Evolutionary conservation across 306 rosid species (phyloP), one percentile per base, ranked within the genome.

Genomic region (Cajanus cajan): DNA sequence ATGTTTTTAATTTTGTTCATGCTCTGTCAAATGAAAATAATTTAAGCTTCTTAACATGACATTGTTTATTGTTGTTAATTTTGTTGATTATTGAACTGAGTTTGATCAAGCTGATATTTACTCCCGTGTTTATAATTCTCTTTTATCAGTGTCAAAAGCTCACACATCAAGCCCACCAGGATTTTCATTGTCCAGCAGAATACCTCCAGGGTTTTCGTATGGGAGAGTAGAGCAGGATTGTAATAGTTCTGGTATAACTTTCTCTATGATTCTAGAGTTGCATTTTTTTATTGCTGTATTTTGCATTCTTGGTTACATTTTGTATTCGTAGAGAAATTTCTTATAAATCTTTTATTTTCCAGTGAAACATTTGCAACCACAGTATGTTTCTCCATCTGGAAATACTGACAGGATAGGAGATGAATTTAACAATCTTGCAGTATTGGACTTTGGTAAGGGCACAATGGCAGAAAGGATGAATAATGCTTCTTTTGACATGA

Each of bases 181-280:
- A 75, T 84, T 87, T 74, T 41, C 86, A 47, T 15, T 70, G 78
- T 61, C 90, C 22, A 79, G 78, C 80, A 81, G 86, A 81, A 13
- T 59, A 57, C 88, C 90, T 78, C 88, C 90, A 54, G 90, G 86
- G 28, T 87, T 84, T 84, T 87, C 82, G 1, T 61, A 33, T 62
- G 85, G 82, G 71, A 85, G 85, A 54, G 68, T 41, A 8, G 85
- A 62, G 75, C 83, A 52, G 67, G 72, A 68, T 71, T 71, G 8
- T 73, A 58, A 66, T 58, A 68, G 64, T 81, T 68, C 81, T 80
- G 87, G 89, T 86, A 77, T 67, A 70, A 22, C 62, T 70, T 50
- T 33, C 61, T 54, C 74, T 66, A 24, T 70, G 67, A 54, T 59
- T 75, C 75, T 41, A 28, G 25, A 58, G 36, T 71, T 59, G 57